Evolutionary conservation across 768 basidiomycete species (phyloP), one percentile per base, ranked within the genome.

Genomic region (Amanita fuliginea): DNA sequence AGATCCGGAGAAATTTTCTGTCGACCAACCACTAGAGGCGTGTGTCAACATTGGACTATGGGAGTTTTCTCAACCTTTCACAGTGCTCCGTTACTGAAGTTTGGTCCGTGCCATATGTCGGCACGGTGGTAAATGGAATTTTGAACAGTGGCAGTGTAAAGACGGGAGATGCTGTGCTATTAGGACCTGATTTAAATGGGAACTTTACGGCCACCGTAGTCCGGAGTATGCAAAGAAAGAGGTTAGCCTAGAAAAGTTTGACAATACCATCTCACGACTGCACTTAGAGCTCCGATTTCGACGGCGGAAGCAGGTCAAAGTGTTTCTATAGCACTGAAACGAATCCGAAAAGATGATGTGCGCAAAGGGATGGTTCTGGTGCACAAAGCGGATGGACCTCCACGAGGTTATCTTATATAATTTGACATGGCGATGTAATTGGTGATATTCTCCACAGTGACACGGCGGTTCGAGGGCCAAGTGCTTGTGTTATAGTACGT

Each of bases 301-400:
- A 74, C 75, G 11, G 96, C 90, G 0, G 94, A 97, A 58, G 96
- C 96, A 5, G 96, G 96, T 2, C 96, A 99, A 67, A 90, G 88
- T 44, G 93, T 99, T 16, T 88, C 89, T 6, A 71, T 96, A 47
- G 96, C 95, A 3, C 66, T 99, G 24, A 99, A 98, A 70, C 77
- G 90, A 40, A 83, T 96, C 51, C 75, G 85, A 48, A 71, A 89
- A 47, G 76, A 80, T 6, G 78, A 81, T 18, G 81, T 97, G 7
- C 72, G 95, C 52, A 98, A 97, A 65, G 95, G 94, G 10, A 94
- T 95, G 94, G 89, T 96, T 2, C 68, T 97, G 39, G 82, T 93
- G 0, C 80, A 80, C 50, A 89, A 83, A 63, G 76, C 80, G 2
- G 92, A 95, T 9, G 67, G 67, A 6, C 83, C 79, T 22, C 93